phyloP scores from a whole-genome alignment of 352 stramenopile genomes.

The Phytophthora pluvialis region DNA sequence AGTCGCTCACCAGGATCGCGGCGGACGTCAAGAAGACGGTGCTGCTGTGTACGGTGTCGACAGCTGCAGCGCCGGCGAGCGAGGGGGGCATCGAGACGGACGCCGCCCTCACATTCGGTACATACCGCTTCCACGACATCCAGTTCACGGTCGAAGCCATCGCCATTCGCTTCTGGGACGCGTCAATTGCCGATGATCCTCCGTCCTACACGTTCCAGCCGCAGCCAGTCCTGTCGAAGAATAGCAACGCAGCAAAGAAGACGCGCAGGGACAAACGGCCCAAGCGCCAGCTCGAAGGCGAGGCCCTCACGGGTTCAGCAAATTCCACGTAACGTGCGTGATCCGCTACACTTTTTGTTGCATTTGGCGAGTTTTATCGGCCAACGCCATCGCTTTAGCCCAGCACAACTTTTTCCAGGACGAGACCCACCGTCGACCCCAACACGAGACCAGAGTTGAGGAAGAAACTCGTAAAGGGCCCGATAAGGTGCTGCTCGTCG shows the following conservation, averaged over 20 bases:
- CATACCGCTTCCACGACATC: conserved; percentile 45
- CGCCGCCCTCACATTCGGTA: conserved; percentile 27
- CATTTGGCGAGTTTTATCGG: conserved; percentile 11
- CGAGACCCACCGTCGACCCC: conserved; percentile 65
- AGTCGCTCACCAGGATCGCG: conserved; percentile 74
- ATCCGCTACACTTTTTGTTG: conserved; percentile 7
- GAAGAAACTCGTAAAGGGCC: conserved; percentile 87
- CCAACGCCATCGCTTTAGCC: conserved; percentile 30
- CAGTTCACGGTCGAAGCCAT: conserved; percentile 45
- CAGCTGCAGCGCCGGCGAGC: background rate
- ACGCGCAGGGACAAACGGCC: conserved; percentile 39
- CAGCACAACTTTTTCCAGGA: conserved; percentile 69
- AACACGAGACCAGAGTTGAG: conserved; percentile 87
- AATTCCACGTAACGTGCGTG: conserved; percentile 11
- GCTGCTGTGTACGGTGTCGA: conserved; percentile 56
- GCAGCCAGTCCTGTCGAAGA: conserved; percentile 51
- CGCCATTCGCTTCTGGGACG: conserved; percentile 70
- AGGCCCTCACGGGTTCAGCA: background rate
- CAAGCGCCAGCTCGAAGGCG: conserved; percentile 18
- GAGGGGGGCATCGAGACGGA: background rate
- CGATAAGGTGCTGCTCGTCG: conserved; percentile 75
- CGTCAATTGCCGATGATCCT: conserved; percentile 20
- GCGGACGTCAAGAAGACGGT: conserved; percentile 86
- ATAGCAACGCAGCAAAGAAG: conserved; percentile 31
- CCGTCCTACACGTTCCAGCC: conserved; percentile 47